A percentile compares a stretch with the other conserved stretches of the same genome.
Conservation (phyloP, 352 stramenopile species). For the Thraustochytrium sp. region DNA sequence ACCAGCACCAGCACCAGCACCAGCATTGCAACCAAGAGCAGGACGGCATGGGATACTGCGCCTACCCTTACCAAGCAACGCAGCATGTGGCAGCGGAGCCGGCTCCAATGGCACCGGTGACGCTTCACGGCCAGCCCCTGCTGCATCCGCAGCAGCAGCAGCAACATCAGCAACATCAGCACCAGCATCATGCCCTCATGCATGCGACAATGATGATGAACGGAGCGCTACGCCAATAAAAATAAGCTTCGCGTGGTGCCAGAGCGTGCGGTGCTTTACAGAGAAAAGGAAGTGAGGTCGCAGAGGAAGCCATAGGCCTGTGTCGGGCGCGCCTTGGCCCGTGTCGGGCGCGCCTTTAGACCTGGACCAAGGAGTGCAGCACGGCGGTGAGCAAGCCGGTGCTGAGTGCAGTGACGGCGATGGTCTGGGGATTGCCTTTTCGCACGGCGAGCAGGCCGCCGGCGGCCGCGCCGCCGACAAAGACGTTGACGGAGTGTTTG, state of each 20-base stretch:
- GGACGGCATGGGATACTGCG: too few species aligned
- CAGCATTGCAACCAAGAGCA: not conserved
- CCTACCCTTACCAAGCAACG: too few species aligned
- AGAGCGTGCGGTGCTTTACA: too few species aligned
- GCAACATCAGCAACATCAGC: too few species aligned
- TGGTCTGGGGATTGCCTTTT: not conserved
- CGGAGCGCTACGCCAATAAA: too few species aligned
- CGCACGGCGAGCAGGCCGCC: conserved; percentile 15
- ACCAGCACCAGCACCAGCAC: not conserved
- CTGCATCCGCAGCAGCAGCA: too few species aligned
- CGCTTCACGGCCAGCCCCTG: too few species aligned
- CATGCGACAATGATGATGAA: too few species aligned
- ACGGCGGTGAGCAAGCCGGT: not conserved
- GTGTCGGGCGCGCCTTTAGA: not conserved
- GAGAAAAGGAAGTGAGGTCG: not conserved
- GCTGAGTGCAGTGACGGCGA: not conserved
- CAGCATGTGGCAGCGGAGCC: too few species aligned
- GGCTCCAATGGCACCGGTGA: too few species aligned
- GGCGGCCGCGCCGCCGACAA: not conserved
- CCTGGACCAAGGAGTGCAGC: not conserved
- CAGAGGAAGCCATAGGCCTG: not conserved
- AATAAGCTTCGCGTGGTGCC: too few species aligned
- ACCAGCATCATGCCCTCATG: too few species aligned
- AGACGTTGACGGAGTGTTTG: not conserved
- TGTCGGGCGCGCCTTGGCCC: not conserved